phyloP scores from a whole-genome alignment of 768 basidiomycete species.

The Pisolithus microcarpus region DNA sequence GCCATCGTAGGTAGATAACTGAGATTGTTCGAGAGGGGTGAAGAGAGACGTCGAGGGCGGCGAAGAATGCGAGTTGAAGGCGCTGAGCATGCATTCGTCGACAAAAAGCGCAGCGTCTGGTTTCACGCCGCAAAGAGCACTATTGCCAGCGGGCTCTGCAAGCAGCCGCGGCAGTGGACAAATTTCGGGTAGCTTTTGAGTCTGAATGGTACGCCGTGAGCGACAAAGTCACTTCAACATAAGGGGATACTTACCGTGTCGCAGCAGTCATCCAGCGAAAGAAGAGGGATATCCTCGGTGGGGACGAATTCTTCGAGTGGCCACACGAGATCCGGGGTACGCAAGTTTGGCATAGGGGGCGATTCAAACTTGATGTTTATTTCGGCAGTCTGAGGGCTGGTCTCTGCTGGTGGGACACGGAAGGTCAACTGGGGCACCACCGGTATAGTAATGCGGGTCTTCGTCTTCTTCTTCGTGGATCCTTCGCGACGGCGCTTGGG shows the following conservation, averaged over 20 bases:
- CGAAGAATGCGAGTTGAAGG: conserved; percentile 6
- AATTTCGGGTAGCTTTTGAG: background rate
- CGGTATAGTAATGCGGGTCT: background rate
- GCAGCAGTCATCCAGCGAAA: conserved; percentile 22
- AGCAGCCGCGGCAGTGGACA: conserved; percentile 14
- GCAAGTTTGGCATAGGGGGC: background rate
- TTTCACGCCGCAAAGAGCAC: conserved; percentile 23
- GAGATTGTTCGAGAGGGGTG: conserved; percentile 9
- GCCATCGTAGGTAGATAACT: conserved; percentile 1
- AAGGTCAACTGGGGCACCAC: background rate
- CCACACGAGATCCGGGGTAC: conserved; percentile 17
- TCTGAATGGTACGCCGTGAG: conserved; percentile 12
- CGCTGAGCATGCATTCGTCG: conserved; percentile 19
- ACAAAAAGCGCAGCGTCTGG: conserved; percentile 23
- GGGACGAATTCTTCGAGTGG: conserved; percentile 13
- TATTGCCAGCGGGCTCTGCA: conserved; percentile 14
- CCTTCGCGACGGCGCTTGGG: conserved; percentile 22
- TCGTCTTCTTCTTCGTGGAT: conserved; percentile 9
- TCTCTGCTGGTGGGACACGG: background rate
- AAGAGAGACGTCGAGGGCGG: conserved; percentile 5
- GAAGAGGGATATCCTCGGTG: conserved; percentile 30
- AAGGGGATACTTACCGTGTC: conserved; percentile 13
- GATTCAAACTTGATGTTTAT: conserved; percentile 1
- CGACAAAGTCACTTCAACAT: background rate
- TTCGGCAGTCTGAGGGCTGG: background rate